Evolutionary conservation across 495 filamentous ascomycete species (phyloP), one percentile per base, ranked within the genome.

Genomic region (Neurospora sp.): DNA sequence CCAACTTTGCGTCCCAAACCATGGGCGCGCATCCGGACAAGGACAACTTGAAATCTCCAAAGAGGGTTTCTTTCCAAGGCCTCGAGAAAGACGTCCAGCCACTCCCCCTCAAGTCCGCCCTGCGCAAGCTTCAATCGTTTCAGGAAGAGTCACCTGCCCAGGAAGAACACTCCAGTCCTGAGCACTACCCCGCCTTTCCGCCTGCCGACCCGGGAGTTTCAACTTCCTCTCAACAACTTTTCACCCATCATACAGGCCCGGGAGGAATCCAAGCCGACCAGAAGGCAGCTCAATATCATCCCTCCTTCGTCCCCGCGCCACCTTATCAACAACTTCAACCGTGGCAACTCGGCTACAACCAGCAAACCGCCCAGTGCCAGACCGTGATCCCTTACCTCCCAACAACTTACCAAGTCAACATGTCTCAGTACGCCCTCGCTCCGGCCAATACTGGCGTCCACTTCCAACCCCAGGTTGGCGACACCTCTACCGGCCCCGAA

Each of bases 401-500:
- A 8, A 42, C 42, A 20, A 38, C 39, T 5, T 40, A 42, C 20
- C 69, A 45, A 41, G 22, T 61, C 45, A 59, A 53, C 42, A 38
- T 39, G 22, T 65, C 53, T 17, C 53, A 65, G 53, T 65, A 65
- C 53, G 53, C 53, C 37, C 68, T 53, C 40, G 69, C 70, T 17
- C 70, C 70, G 45, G 74, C 70, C 69, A 71, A 59, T 16, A 69
- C 48, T 14, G 76, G 81, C 73, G 72, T 79, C 27, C 81, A 83
- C 77, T 85, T 81, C 71, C 83, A 86, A 70, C 86, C 85, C 2
- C 84, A 83, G 27, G 82, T 84, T 20, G 81, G 82, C 39, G 81
- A 83, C 39, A 86, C 85, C 27, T 81, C 79, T 39, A 76, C 78
- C 71, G 86, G 85, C 1, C 79, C 82, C 7, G 81, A 82, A 48